These are phyloP conservation scores for Leccinum solheimii DNA, from an alignment of 1,284 basidiomycete genomes.

Conservation along the genomic window DNA sequence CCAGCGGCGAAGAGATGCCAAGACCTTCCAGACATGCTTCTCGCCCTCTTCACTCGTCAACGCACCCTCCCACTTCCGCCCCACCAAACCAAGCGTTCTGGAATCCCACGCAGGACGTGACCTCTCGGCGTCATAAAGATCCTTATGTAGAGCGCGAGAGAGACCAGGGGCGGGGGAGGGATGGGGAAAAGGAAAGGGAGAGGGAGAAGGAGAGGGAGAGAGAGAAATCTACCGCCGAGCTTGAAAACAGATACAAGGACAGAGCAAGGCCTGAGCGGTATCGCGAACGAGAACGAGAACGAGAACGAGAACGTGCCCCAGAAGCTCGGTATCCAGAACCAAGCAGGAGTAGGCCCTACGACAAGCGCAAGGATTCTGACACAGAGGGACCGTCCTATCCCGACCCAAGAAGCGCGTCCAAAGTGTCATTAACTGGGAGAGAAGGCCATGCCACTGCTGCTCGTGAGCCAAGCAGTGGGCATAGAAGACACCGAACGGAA, in stretches of 20 bases:
- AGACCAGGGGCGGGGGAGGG: slow-evolving; percentile 17
- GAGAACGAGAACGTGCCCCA: slow-evolving; percentile 31
- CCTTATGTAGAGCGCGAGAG: slow-evolving; percentile 26
- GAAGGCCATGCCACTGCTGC: slow-evolving; percentile 25
- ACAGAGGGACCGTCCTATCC: slow-evolving; percentile 26
- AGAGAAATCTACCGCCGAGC: slow-evolving; percentile 23
- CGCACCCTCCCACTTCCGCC: slow-evolving; percentile 26
- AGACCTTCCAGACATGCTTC: slow-evolving; percentile 27
- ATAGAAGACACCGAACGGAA: slow-evolving; percentile 36
- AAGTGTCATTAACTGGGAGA: slow-evolving; percentile 31
- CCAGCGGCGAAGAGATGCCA: slow-evolving; percentile 26
- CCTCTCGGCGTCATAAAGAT: slow-evolving; percentile 26
- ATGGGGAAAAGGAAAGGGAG: slow-evolving; percentile 16
- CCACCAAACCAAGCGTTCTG: slow-evolving; percentile 24
- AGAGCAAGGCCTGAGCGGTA: slow-evolving; percentile 28
- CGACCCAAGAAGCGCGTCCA: slow-evolving; percentile 33
- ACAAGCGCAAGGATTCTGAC: slow-evolving; percentile 37
- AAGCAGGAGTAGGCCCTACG: slow-evolving; percentile 23
- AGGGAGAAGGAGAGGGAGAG: slow-evolving; percentile 19
- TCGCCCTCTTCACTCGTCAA: slow-evolving; percentile 24
- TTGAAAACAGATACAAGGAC: slow-evolving; percentile 32
- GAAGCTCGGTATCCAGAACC: slow-evolving; percentile 29
- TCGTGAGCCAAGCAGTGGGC: slow-evolving; percentile 29
- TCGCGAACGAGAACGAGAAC: slow-evolving; percentile 37
- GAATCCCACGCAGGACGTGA: slow-evolving; percentile 26